Conservation (phyloP, 2,329 filamentous ascomycete species). For the Graphiopsis chlorocephala region DNA sequence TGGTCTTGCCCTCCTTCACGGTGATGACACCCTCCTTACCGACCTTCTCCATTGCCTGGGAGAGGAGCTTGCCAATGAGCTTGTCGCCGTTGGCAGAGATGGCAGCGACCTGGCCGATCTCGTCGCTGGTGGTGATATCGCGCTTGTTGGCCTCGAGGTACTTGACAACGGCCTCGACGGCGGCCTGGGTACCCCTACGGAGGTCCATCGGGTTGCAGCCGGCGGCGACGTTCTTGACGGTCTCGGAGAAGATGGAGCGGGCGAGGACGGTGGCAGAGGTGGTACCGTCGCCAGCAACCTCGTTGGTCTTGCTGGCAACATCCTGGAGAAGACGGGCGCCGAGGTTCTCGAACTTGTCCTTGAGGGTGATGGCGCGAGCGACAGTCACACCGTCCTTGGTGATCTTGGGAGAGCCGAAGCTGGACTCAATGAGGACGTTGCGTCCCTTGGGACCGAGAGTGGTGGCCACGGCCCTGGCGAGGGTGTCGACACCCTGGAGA, state of each 20-base stretch:
- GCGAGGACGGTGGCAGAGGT: slow-evolving; percentile 97
- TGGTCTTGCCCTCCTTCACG: slow-evolving; percentile 99
- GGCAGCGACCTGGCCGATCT: slow-evolving; percentile 97
- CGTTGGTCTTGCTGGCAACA: slow-evolving; percentile 98
- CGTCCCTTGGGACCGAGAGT: slow-evolving; percentile 97
- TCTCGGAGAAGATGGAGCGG: slow-evolving; percentile 98
- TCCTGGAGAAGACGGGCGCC: slow-evolving; percentile 95
- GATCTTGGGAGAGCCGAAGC: slow-evolving; percentile 98
- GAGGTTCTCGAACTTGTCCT: slow-evolving; percentile 99
- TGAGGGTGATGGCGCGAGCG: slow-evolving; percentile 77
- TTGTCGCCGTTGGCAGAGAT: slow-evolving; percentile 97
- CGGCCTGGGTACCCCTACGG: slow-evolving; percentile 92
- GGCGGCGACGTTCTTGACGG: slow-evolving; percentile 98
- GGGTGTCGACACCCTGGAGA: slow-evolving; percentile 90
- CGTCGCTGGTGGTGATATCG: slow-evolving; percentile 94
- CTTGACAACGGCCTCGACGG: slow-evolving; percentile 90
- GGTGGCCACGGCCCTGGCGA: slow-evolving; percentile 92
- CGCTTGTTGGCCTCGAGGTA: slow-evolving; percentile 95
- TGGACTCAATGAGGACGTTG: slow-evolving; percentile 97
- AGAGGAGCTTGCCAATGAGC: slow-evolving; percentile 92
- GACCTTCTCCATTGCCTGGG: slow-evolving; percentile 99
- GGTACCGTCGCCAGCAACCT: slow-evolving; percentile 96
- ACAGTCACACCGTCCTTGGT: slow-evolving; percentile 71
- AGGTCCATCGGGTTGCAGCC: slow-evolving; percentile 99
- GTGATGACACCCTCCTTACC: slow-evolving; percentile 99